Base-by-base conservation (phyloP, 2,329 filamentous ascomycete genomes). In the Sarocladium brachiariae region DNA sequence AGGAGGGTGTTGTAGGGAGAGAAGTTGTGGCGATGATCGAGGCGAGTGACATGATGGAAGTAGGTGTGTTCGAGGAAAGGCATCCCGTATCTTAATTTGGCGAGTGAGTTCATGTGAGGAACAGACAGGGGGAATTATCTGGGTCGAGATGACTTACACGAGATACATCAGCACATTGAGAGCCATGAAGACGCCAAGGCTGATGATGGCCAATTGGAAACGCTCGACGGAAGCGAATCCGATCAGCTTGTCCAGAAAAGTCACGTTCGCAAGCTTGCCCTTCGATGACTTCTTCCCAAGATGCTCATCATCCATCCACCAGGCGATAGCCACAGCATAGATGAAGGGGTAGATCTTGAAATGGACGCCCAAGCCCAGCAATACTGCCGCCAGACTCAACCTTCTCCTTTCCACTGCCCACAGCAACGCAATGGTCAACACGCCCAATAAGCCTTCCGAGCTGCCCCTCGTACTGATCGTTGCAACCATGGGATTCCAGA, bases 341-440 rank as follows among this genome's bases (percentile, higher is more conserved):
- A 99, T 89, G 66, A 97, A 96, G 0, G 93, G 93, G 61, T 99
- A 99, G 54, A 99, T 97, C 75, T 99, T 99, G 71, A 99, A 95
- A 69, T 99, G 93, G 23, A 97, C 91, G 1, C 82, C 82, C 24
- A 96, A 69, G 0, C 93, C 93, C 2, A 99, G 73, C 25, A 97
- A 66, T 2, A 83, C 56, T 0, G 88, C 92, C 0, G 90, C 86
- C 8, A 95, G 63, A 1, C 68, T 61, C 16, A 86, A 70, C n/a
- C 73, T 73, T 48, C 75, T 75, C 49, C 78, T 73, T 55, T 90
- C 70, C 1, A 87, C 85, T 0, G 91, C 87, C 87, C 89, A 97
- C 10, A 99, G 69, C 31, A 97, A 66, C 0, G 81, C 86, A 54
- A 89, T 82, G 5, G 95, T 89, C 63, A 96, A 76, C 0, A 92